These are phyloP conservation scores for Sabuloglossum arenarium DNA, from an alignment of 495 filamentous ascomycete species.

Conservation along the genomic window DNA sequence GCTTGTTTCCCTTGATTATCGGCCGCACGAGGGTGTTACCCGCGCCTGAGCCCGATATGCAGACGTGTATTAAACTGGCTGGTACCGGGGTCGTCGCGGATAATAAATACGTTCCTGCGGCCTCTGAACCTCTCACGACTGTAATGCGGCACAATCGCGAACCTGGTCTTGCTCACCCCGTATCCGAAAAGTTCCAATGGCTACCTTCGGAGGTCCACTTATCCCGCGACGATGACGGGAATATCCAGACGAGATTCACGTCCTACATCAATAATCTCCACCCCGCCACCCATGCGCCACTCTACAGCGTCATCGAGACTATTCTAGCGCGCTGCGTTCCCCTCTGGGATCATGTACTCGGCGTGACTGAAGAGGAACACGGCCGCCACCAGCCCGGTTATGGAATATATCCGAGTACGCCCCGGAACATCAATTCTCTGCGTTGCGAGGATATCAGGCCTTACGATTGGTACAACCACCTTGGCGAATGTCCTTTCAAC, in stretches of 20 bases:
- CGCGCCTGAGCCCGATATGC: conserved; percentile 17
- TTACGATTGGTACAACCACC: no score
- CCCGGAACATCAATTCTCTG: background rate
- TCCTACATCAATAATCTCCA: conserved; percentile 44
- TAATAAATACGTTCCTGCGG: no score
- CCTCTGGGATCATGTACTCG: conserved; percentile 26
- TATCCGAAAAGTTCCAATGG: conserved; percentile 42
- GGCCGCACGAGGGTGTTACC: conserved; percentile 27
- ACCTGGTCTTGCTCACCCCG: no score
- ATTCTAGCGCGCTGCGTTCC: conserved; percentile 28
- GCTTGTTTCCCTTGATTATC: conserved; percentile 36
- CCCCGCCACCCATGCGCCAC: conserved; percentile 20
- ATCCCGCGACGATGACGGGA: background rate
- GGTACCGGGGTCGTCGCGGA: background rate
- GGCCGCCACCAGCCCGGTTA: background rate
- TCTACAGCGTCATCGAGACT: conserved; percentile 31
- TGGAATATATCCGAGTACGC: background rate
- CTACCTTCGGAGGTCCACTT: conserved; percentile 33
- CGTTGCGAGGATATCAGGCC: background rate
- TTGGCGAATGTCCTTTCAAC: no score
- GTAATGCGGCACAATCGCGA: no score
- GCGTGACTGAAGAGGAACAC: background rate
- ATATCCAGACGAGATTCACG: conserved; percentile 17
- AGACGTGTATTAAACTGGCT: conserved; percentile 17
- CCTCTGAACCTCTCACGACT: no score